These are phyloP conservation scores for Huntiella moniliformis DNA, from an alignment of 2,329 filamentous ascomycete genomes.

Conservation along the genomic window DNA sequence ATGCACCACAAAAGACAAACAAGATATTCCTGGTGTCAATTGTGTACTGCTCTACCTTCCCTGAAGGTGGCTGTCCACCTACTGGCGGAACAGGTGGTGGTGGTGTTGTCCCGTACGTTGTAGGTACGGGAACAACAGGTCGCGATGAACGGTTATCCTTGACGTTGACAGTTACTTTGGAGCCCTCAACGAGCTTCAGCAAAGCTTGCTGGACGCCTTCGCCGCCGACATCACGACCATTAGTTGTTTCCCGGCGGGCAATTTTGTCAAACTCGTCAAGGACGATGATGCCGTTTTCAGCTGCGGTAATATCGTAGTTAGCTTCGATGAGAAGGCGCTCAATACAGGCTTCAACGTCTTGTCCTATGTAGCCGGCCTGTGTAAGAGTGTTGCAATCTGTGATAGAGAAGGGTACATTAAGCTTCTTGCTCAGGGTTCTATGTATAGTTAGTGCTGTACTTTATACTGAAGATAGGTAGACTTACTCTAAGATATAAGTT, in stretches of 20 bases:
- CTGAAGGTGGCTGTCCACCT: slow-evolving; percentile 25
- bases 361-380: slow-evolving; percentile 91
- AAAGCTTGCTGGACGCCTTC: slow-evolving; percentile 94
- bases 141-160: slow-evolving; percentile 53
- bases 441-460: background rate
- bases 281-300: slow-evolving; percentile 85
- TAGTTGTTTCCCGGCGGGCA: slow-evolving; percentile 66
- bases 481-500: slow-evolving; percentile 68
- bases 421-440: slow-evolving; percentile 73
- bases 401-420: slow-evolving; percentile 92
- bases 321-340: slow-evolving; percentile 77
- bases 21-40: slow-evolving; percentile 91
- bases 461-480: background rate
- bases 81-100: slow-evolving; percentile 24
- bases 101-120: slow-evolving; percentile 28
- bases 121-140: slow-evolving; percentile 31
- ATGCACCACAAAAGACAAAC: slow-evolving; percentile 92
- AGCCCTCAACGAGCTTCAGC: slow-evolving; percentile 89
- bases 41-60: slow-evolving; percentile 45
- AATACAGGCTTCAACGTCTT: slow-evolving; percentile 92
- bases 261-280: slow-evolving; percentile 97
- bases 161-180: slow-evolving; percentile 77
- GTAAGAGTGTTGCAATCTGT: slow-evolving; percentile 93
- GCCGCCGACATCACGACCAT: slow-evolving; percentile 84
- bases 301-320: slow-evolving; percentile 68